Conservation (phyloP, 345 rosid genomes). For the Rhodomyrtus tomentosa region DNA sequence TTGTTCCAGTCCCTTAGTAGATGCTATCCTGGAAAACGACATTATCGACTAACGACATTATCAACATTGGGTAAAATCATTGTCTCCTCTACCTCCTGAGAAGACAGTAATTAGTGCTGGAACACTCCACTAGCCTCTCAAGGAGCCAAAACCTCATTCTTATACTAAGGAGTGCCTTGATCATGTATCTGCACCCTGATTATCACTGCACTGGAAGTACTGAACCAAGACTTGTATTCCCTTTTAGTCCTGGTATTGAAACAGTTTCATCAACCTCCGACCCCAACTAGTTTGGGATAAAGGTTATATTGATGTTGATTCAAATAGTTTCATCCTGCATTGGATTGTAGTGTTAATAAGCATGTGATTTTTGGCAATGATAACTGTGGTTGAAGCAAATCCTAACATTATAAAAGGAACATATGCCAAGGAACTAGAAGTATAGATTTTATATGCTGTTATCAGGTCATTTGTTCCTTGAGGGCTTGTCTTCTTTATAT, state of each 20-base stretch:
- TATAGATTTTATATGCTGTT: background rate
- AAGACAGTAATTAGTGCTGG: background rate
- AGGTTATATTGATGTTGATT: too few relatives aligned
- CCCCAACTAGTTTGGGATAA: too few relatives aligned
- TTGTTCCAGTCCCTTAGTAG: background rate
- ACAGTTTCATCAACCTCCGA: too few relatives aligned
- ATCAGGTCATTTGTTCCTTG: background rate
- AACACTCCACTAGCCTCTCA: background rate
- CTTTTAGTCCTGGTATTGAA: background rate
- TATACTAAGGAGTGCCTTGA: background rate
- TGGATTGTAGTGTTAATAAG: background rate
- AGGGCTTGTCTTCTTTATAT: background rate
- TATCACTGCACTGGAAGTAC: background rate
- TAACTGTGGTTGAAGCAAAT: background rate
- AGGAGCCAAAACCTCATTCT: background rate
- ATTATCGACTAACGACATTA: background rate
- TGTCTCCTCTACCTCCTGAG: background rate
- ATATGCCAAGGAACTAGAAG: background rate
- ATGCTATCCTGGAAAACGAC: background rate
- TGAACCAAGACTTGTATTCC: background rate
- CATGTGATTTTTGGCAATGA: background rate
- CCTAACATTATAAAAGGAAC: background rate
- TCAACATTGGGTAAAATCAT: background rate
- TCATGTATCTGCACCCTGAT: background rate
- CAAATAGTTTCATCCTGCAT: background rate